These are phyloP conservation scores for Herpetomonas tarakana DNA, from an alignment of 208 protist genomes.

Conservation along the genomic window DNA sequence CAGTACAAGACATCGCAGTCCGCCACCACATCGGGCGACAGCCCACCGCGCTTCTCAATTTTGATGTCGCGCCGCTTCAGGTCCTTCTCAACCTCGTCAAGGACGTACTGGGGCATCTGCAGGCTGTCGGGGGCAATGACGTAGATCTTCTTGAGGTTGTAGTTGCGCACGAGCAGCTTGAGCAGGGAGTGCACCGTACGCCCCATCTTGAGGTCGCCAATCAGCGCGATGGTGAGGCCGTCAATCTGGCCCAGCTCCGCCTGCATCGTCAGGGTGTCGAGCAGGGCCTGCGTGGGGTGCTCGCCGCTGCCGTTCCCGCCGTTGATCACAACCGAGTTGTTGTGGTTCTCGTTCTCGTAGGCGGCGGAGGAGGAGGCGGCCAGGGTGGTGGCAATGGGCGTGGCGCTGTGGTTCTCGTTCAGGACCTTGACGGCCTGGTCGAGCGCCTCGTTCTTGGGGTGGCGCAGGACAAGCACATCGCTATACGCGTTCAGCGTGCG, in stretches of 20 bases:
- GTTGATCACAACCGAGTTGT: slow-evolving; percentile 86
- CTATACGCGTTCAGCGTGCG: slow-evolving; percentile 85
- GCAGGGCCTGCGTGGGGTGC: slow-evolving; percentile 98
- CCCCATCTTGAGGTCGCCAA: slow-evolving; percentile 98
- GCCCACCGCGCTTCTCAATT: slow-evolving; percentile 17
- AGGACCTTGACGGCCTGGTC: slow-evolving; percentile 52
- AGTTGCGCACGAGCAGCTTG: slow-evolving; percentile 90
- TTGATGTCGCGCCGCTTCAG: slow-evolving; percentile 40
- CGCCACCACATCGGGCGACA: slow-evolving; percentile 61
- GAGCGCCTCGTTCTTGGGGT: slow-evolving; percentile 90
- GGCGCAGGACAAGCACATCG: slow-evolving; percentile 96
- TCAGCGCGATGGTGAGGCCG: slow-evolving; percentile 92
- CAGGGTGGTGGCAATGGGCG: not conserved
- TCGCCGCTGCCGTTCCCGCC: slow-evolving; percentile 97
- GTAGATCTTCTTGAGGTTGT: slow-evolving; percentile 71
- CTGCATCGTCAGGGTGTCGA: slow-evolving; percentile 96
- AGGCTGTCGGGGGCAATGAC: slow-evolving; percentile 89
- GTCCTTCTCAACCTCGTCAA: slow-evolving; percentile 46
- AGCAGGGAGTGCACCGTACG: slow-evolving; percentile 96
- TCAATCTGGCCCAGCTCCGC: slow-evolving; percentile 92
- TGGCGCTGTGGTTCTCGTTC: not conserved
- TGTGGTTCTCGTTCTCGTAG: not conserved
- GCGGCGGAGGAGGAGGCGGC: not conserved
- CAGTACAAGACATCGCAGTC: slow-evolving; percentile 96
- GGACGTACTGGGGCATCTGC: slow-evolving; percentile 86